Conservation (phyloP, 768 basidiomycete genomes). For the Tremella yokohamensis region DNA sequence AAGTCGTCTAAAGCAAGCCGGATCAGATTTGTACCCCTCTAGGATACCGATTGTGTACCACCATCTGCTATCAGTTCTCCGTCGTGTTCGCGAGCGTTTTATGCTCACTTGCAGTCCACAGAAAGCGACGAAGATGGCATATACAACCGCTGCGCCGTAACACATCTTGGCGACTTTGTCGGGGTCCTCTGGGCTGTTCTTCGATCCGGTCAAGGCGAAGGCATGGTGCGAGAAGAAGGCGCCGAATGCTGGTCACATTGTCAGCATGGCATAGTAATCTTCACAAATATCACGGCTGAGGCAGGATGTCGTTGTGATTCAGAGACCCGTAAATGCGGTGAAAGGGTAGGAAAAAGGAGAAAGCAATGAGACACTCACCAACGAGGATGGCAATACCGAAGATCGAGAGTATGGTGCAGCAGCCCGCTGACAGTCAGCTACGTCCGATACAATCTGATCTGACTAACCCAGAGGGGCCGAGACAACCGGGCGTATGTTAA, state of each 20-base stretch:
- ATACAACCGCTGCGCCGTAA: constrained; percentile 52
- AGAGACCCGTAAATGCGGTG: too few species aligned
- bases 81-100: background rate
- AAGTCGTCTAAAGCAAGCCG: background rate
- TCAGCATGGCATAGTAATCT: too few species aligned
- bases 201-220: constrained; percentile 52
- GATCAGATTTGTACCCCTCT: constrained; percentile 48
- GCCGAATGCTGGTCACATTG: constrained; percentile 46
- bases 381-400: constrained; percentile 51
- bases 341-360: too few species aligned
- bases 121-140: constrained; percentile 50
- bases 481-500: constrained; percentile 46
- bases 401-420: constrained; percentile 50
- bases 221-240: constrained; percentile 46
- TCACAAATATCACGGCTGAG: too few species aligned
- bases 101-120: constrained; percentile 52
- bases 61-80: constrained; percentile 28
- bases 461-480: constrained; percentile 47
- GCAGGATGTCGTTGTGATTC: too few species aligned
- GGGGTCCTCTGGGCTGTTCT: constrained; percentile 50
- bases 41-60: constrained; percentile 49
- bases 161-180: constrained; percentile 51
- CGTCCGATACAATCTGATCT: background rate
- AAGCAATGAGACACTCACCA: constrained; percentile 28
- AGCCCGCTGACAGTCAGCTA: constrained; percentile 39